Conservation (phyloP, 2,329 filamentous ascomycete species). For the Xylariaceae sp. region DNA sequence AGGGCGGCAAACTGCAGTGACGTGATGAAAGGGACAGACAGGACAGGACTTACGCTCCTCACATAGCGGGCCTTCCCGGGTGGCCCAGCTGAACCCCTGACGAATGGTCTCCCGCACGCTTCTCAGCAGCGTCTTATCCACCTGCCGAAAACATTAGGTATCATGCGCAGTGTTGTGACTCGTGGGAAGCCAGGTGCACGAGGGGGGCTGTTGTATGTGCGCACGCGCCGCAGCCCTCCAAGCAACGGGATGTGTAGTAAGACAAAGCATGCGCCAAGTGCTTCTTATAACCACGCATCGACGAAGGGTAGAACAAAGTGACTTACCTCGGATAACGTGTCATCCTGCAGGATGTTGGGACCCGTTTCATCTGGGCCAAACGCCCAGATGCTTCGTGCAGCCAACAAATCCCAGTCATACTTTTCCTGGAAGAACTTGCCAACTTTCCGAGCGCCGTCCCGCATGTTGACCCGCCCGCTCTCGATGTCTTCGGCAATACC, state of each 20-base stretch:
- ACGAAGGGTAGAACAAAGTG: slow-evolving; percentile 15
- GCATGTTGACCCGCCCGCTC: slow-evolving; percentile 82
- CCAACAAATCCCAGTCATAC: slow-evolving; percentile 94
- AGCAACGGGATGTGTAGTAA: slow-evolving; percentile 26
- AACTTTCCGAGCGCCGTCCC: slow-evolving; percentile 85
- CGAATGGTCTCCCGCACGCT: slow-evolving; percentile 88
- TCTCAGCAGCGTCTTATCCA: slow-evolving; percentile 86
- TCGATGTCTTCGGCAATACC: slow-evolving; percentile 96
- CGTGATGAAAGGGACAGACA: slow-evolving; percentile 22
- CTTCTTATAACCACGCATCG: slow-evolving; percentile 10
- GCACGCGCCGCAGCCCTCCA: slow-evolving; percentile 24
- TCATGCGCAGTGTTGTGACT: slow-evolving; percentile 22
- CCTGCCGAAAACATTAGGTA: slow-evolving; percentile 45
- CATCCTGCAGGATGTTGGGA: slow-evolving; percentile 93
- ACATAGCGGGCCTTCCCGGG: slow-evolving; percentile 89
- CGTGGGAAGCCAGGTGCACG: slow-evolving; percentile 21
- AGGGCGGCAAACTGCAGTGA: slow-evolving; percentile 10
- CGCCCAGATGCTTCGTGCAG: slow-evolving; percentile 94
- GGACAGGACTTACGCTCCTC: slow-evolving; percentile 83
- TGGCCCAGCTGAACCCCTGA: slow-evolving; percentile 96
- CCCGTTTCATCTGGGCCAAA: slow-evolving; percentile 95
- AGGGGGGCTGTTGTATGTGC: slow-evolving; percentile 24
- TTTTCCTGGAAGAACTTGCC: slow-evolving; percentile 97
- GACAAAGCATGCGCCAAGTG: slow-evolving; percentile 16
- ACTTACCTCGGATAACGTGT: slow-evolving; percentile 80